phyloP scores from a whole-genome alignment of 2,329 filamentous ascomycete species.

The Rutstroemia sydowiana region DNA sequence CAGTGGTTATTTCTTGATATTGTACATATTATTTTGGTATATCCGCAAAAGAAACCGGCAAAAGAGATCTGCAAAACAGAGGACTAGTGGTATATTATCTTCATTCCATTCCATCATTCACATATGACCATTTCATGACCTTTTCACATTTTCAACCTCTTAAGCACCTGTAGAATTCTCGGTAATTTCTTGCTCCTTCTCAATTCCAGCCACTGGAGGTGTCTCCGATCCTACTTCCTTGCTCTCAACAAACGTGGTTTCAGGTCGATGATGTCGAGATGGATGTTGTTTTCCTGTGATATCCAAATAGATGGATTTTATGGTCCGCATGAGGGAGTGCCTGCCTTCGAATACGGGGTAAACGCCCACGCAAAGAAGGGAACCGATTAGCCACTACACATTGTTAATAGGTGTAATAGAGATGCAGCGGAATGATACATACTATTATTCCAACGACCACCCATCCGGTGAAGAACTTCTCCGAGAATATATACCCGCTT shows the following conservation, averaged over 20 bases:
- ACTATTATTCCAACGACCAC: slow-evolving; percentile 62
- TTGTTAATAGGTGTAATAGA: neutral
- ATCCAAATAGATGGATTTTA: slow-evolving; percentile 55
- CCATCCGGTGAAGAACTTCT: slow-evolving; percentile 79
- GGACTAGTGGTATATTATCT: too few relatives aligned
- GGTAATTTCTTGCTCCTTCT: slow-evolving; percentile 17
- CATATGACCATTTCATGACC: too few relatives aligned
- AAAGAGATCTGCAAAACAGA: too few relatives aligned
- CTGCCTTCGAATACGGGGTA: slow-evolving; percentile 79
- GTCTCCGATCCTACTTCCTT: slow-evolving; percentile 21
- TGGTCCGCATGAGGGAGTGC: slow-evolving; percentile 53
- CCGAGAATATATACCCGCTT: slow-evolving; percentile 70
- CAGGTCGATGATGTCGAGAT: slow-evolving; percentile 19
- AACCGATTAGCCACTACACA: slow-evolving; percentile 62
- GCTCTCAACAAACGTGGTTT: slow-evolving; percentile 24
- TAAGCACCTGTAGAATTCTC: too few relatives aligned
- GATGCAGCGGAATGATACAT: neutral
- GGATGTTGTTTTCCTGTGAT: slow-evolving; percentile 38
- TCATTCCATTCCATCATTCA: too few relatives aligned
- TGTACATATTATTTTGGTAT: too few relatives aligned
- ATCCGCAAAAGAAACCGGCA: too few relatives aligned
- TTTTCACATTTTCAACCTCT: too few relatives aligned
- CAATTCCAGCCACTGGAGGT: slow-evolving; percentile 14
- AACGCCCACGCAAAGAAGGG: slow-evolving; percentile 64
- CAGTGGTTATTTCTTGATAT: too few relatives aligned